These are phyloP conservation scores for Arthrobotrys iridis DNA, from an alignment of 2,329 filamentous ascomycete genomes.

Conservation along the genomic window DNA sequence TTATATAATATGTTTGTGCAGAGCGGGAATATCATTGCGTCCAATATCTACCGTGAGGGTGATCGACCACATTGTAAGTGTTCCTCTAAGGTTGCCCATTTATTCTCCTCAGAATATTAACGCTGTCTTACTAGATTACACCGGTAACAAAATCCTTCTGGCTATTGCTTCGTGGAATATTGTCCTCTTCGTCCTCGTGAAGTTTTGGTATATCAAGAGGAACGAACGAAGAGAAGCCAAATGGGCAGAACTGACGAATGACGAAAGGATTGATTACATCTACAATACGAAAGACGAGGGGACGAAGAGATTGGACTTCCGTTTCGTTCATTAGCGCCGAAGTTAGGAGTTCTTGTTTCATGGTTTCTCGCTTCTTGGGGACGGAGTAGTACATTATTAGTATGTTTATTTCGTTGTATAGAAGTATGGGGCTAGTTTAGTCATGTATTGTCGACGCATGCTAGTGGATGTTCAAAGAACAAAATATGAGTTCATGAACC, in stretches of 20 bases:
- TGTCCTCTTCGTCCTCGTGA: slow-evolving; percentile 63
- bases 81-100: neutral
- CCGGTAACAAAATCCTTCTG: slow-evolving; percentile 66
- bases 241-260: slow-evolving; percentile 64
- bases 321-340: slow-evolving; percentile 64
- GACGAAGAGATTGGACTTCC: slow-evolving; percentile 68
- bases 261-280: slow-evolving; percentile 66
- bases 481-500: neutral
- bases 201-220: slow-evolving; percentile 65
- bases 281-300: slow-evolving; percentile 67
- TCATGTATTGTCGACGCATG: too few relatives aligned
- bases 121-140: slow-evolving; percentile 59
- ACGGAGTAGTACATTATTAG: too few relatives aligned
- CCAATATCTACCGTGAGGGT: slow-evolving; percentile 68
- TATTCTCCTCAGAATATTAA: neutral
- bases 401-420: too few relatives aligned
- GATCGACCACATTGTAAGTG: slow-evolving; percentile 65
- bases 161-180: slow-evolving; percentile 66
- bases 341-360: neutral
- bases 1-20: slow-evolving; percentile 67
- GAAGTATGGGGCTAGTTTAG: too few relatives aligned
- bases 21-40: slow-evolving; percentile 63
- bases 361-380: too few relatives aligned
- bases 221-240: slow-evolving; percentile 63
- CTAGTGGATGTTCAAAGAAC: too few relatives aligned